These are phyloP conservation scores for Rubia yunnanensis DNA, from an alignment of 257 asterid species.

Conservation along the genomic window DNA sequence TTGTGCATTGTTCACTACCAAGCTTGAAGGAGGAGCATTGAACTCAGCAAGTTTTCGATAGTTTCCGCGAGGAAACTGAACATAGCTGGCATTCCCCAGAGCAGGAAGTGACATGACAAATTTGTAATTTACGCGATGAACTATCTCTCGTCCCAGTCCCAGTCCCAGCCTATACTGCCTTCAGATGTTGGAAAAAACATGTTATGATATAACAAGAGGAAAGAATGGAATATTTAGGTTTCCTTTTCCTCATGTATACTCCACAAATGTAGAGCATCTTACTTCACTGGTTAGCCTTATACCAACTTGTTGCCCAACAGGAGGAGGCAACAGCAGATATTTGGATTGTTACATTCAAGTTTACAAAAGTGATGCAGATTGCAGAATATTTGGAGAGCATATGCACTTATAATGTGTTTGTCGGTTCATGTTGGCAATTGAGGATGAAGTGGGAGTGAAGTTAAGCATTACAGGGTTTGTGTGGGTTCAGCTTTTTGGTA, in stretches of 20 bases:
- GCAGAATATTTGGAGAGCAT: background rate
- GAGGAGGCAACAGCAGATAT: background rate
- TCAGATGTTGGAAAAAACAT: background rate
- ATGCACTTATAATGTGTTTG: background rate
- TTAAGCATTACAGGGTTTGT: conserved; percentile 17
- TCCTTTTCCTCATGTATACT: conserved; percentile 55
- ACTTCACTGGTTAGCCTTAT: conserved; percentile 8
- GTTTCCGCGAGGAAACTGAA: conserved; percentile 20
- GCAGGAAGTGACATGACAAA: conserved; percentile 41
- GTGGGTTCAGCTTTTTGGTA: background rate
- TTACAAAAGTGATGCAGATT: conserved; percentile 2
- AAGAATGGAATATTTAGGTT: conserved; percentile 59
- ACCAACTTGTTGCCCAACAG: conserved; percentile 8
- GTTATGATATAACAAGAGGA: conserved; percentile 19
- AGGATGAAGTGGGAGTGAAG: conserved; percentile 30
- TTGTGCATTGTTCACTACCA: conserved; percentile 23
- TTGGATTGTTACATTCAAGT: conserved; percentile 4
- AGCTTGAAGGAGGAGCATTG: conserved; percentile 16
- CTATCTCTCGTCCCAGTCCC: background rate
- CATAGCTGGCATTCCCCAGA: conserved; percentile 20
- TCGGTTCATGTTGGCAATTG: conserved; percentile 18
- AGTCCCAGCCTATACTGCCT: background rate
- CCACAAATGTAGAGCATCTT: conserved; percentile 21
- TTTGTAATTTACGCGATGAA: background rate
- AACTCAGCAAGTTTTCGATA: conserved; percentile 18